Evolutionary conservation across 2,329 filamentous ascomycete genomes (phyloP).

Genomic region (Hypocreales sp.): DNA sequence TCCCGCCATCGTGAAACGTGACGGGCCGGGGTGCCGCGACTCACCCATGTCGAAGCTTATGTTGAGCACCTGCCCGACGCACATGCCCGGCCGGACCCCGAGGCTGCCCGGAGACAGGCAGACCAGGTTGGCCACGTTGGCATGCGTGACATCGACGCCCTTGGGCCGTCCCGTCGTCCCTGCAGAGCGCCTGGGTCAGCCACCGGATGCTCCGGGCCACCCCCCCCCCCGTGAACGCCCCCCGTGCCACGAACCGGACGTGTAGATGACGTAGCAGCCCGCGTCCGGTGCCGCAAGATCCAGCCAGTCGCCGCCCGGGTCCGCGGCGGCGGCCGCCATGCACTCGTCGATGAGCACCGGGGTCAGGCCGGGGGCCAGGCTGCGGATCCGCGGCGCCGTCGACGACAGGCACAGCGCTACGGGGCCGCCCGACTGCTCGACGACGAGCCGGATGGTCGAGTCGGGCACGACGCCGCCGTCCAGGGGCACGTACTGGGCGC

Average conservation of each 20-base stretch:
- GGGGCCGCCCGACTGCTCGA: slow-evolving; percentile 26
- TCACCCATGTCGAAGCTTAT: slow-evolving; percentile 47
- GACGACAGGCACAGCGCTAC: slow-evolving; percentile 31
- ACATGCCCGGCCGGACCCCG: slow-evolving; percentile 30
- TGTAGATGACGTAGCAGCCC: slow-evolving; percentile 36
- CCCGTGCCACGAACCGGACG: too few relatives aligned
- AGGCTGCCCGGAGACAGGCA: slow-evolving; percentile 33
- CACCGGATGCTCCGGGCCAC: too few relatives aligned
- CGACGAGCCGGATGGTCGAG: slow-evolving; percentile 29
- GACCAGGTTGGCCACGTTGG: slow-evolving; percentile 37
- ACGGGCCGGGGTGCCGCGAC: slow-evolving; percentile 8
- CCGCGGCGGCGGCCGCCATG: neutral
- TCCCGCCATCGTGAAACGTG: neutral
- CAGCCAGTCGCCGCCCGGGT: slow-evolving; percentile 7
- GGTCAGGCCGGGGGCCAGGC: slow-evolving; percentile 9
- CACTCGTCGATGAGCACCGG: slow-evolving; percentile 15
- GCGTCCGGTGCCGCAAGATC: slow-evolving; percentile 18
- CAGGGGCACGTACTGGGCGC: slow-evolving; percentile 43
- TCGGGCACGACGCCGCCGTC: slow-evolving; percentile 38
- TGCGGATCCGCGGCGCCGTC: slow-evolving; percentile 16
- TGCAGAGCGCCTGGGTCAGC: slow-evolving; percentile 6
- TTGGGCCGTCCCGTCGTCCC: slow-evolving; percentile 41
- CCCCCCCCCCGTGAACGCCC: too few relatives aligned
- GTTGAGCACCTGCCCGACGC: slow-evolving; percentile 39
- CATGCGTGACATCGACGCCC: slow-evolving; percentile 41